Base-by-base conservation (phyloP, 2,329 filamentous ascomycete genomes). In the Cladosporium sp. region DNA sequence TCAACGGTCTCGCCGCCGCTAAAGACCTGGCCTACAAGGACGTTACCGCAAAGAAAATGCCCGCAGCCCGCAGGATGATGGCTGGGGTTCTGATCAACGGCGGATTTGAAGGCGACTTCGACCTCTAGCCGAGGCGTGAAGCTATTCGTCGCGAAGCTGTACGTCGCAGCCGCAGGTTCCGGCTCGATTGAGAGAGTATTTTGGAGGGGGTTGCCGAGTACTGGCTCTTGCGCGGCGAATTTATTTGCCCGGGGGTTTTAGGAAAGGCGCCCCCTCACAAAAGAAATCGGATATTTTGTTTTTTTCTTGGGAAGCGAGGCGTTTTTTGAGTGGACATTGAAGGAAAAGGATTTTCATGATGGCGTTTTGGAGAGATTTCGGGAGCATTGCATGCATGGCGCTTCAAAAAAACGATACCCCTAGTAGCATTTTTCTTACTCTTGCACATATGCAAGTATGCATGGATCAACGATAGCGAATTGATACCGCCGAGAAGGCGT, bases 71-170 rank as follows among this genome's bases (percentile, higher is more conserved):
- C 32, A 81, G 83, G 63, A 82, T 87, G 54, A 85, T 93, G 52
- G 90, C 89, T 0, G 86, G 85, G 1, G 84, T 90, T 65, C 77
- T 93, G 11, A 73, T 92, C 41, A 89, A 90, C 63, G 84, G 85
- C n/a, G 89, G 89, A 0, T 91, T 90, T 72, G 82, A 47, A 28
- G 57, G 38, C 18, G 59, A 61, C 11, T 61, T 51, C 4, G 59
- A 52, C 21, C 38, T 55, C 26, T 55, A 47, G 41, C n/a, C n/a
- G 41, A 47, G 41, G 41, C 41, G n/a, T 0, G 41, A 47, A 47
- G 41, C 41, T 57, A 21, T 21, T n/a, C 41, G 41, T 11, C 41
- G 14, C n/a, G 15, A 38, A 44, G 38, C 38, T 55, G 5, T 38
- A 3, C 18, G 6, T 3, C 38, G n/a, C 41, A 21, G n/a, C n/a